These are phyloP conservation scores for Parietaria judaica DNA, from an alignment of 306 rosid genomes.

Conservation along the genomic window DNA sequence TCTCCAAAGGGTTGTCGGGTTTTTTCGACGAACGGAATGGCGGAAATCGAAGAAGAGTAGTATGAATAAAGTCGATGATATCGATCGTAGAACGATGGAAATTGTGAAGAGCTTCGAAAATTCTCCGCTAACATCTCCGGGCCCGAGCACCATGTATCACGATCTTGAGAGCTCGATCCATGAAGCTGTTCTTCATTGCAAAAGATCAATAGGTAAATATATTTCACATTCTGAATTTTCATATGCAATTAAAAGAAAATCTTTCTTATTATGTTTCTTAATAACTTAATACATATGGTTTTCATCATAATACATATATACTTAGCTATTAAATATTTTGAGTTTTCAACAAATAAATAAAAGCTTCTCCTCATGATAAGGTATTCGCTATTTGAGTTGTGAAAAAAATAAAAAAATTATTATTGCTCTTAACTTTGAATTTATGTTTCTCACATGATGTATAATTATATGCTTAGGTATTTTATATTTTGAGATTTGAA, in stretches of 20 bases:
- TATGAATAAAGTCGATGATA: conserved; percentile 28
- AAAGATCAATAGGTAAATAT: conserved; percentile 47
- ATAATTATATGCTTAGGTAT: no score
- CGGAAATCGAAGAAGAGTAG: conserved; percentile 26
- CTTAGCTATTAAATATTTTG: no score
- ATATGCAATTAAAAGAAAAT: neutral
- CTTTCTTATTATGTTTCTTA: no score
- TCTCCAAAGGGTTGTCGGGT: conserved; percentile 21
- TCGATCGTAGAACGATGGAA: conserved; percentile 25
- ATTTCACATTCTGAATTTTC: neutral
- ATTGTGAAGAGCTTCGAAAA: conserved; percentile 19
- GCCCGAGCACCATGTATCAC: conserved; percentile 8
- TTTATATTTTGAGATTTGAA: no score
- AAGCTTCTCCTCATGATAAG: no score
- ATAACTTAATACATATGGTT: no score
- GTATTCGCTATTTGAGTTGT: no score
- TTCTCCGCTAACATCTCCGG: conserved; percentile 32
- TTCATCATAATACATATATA: no score
- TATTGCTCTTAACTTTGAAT: no score
- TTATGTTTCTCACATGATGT: no score
- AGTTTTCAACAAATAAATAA: no score
- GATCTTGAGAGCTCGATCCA: conserved; percentile 42
- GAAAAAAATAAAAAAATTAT: no score
- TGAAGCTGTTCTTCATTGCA: conserved; percentile 71
- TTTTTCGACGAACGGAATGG: conserved; percentile 17